Evolutionary conservation across 208 protist genomes (phyloP), one percentile per base, ranked within the genome.

Genomic region (Crithidia acanthocephali): DNA sequence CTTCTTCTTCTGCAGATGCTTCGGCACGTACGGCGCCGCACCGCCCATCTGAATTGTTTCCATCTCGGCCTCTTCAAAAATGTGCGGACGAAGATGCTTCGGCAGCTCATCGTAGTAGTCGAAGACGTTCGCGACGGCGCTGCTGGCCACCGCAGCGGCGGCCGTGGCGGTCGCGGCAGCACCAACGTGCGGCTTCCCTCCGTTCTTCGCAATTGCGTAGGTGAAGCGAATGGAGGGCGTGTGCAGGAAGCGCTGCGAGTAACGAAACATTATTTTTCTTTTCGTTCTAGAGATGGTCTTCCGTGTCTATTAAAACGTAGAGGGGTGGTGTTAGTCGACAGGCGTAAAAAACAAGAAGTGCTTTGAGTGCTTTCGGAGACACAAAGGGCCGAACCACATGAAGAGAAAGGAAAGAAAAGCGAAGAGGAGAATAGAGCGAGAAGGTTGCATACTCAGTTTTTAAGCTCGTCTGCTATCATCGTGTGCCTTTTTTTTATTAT

Each of bases 1-100:
- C 79, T 92, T 94, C 73, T 91, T 90, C 64, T 85, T 83, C 68
- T 80, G 68, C 40, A 90, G 79, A 57, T 83, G 78, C 77, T 95
- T 93, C 16, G 91, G 82, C 0, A 84, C 77, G 76, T 96, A 96
- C 45, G 91, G 87, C 13, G 78, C 72, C 8, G 84, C 91, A n/a
- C 91, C 91, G 42, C 91, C 91, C 75, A 91, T 83, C 63, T 84
- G 68, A 5, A 96, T 80, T 1, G 76, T 74, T 35, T 96, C 91
- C 40, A 94, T 94, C 68, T 94, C 91, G 11, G 65, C 72, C 25
- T 96, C 91, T 7, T 61, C 74, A 68, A 93, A 83, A 13, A 87
- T n/a, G 32, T 79, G 79, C 0, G 84, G 86, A 28, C 76, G 85
- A 9, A 96, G 80, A 27, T 84, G 75, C 22, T 65, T 56, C 22